Conservation (phyloP, 2,329 filamentous ascomycete species). For the Echinosphaeria canescens region DNA sequence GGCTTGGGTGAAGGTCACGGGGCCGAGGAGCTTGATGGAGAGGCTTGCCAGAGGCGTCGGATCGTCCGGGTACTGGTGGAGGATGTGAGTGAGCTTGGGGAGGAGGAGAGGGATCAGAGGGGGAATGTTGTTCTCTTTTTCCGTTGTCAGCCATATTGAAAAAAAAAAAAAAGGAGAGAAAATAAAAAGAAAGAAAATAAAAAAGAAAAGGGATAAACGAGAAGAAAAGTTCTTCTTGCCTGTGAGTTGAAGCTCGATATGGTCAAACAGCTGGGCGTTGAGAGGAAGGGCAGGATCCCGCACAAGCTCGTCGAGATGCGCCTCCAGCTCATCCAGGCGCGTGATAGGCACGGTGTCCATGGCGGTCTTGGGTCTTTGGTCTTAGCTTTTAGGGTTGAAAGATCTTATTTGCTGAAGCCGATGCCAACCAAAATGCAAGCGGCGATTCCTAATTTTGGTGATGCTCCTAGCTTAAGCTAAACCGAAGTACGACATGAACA, state of each 20-base stretch:
- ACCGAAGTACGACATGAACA: too few relatives aligned
- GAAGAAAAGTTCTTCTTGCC: too few relatives aligned
- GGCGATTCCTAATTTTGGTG: too few relatives aligned
- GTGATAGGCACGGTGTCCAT: constrained; percentile 21
- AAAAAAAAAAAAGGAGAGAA: too few relatives aligned
- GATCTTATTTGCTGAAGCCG: too few relatives aligned
- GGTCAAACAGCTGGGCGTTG: constrained; percentile 29
- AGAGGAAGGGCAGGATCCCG: constrained; percentile 18
- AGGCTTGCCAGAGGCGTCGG: constrained; percentile 27
- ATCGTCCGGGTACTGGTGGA: constrained; percentile 26
- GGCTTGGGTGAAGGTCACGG: constrained; percentile 26
- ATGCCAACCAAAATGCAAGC: too few relatives aligned
- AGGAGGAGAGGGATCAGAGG: constrained; percentile 28
- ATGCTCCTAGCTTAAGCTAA: too few relatives aligned
- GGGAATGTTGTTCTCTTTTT: constrained; percentile 25
- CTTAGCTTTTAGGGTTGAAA: too few relatives aligned
- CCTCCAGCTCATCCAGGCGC: constrained; percentile 28
- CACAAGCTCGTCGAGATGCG: constrained; percentile 27
- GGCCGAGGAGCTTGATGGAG: constrained; percentile 30
- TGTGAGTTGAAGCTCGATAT: constrained; percentile 37
- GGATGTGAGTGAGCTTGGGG: constrained; percentile 27
- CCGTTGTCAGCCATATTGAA: constrained; percentile 1
- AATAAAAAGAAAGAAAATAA: too few relatives aligned
- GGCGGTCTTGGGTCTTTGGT: too few relatives aligned
- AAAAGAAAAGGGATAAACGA: too few relatives aligned